phyloP scores from a whole-genome alignment of 257 asterid species.

The Ajuga chamaepitys region DNA sequence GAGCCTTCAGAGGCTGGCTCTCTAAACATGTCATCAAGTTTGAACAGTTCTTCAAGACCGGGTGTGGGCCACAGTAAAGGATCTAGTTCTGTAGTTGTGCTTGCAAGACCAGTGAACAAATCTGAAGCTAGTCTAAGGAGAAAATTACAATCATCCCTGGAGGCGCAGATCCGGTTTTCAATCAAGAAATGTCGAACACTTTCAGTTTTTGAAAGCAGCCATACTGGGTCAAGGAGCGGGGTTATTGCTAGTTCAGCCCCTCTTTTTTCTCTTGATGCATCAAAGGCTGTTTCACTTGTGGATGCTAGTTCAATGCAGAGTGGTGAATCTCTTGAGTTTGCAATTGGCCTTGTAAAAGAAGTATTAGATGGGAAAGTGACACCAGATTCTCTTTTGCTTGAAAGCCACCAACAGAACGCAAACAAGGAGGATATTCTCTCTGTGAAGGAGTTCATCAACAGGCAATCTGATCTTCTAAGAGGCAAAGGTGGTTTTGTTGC shows the following conservation, averaged over 20 bases:
- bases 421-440: slow-evolving; percentile 67
- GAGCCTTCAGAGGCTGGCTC: slow-evolving; percentile 50
- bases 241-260: slow-evolving; percentile 44
- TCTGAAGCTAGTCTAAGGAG: slow-evolving; percentile 65
- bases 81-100: slow-evolving; percentile 70
- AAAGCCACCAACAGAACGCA: slow-evolving; percentile 52
- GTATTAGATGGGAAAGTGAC: slow-evolving; percentile 76
- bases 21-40: slow-evolving; percentile 31
- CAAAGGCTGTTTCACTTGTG: slow-evolving; percentile 70
- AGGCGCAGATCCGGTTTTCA: slow-evolving; percentile 89
- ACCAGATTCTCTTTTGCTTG: slow-evolving; percentile 85
- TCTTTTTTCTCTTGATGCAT: slow-evolving; percentile 82
- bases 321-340: slow-evolving; percentile 86
- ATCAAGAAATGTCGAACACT: slow-evolving; percentile 81
- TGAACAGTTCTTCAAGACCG: slow-evolving; percentile 36
- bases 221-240: slow-evolving; percentile 52
- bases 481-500: slow-evolving; percentile 67
- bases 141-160: slow-evolving; percentile 93
- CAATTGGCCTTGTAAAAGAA: slow-evolving; percentile 65
- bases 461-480: slow-evolving; percentile 71
- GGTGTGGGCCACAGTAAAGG: slow-evolving; percentile 50
- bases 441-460: slow-evolving; percentile 72
- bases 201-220: slow-evolving; percentile 64
- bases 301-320: slow-evolving; percentile 49
- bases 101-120: slow-evolving; percentile 66